phyloP scores from a whole-genome alignment of 768 basidiomycete genomes.

The Infundibulicybe gibba region DNA sequence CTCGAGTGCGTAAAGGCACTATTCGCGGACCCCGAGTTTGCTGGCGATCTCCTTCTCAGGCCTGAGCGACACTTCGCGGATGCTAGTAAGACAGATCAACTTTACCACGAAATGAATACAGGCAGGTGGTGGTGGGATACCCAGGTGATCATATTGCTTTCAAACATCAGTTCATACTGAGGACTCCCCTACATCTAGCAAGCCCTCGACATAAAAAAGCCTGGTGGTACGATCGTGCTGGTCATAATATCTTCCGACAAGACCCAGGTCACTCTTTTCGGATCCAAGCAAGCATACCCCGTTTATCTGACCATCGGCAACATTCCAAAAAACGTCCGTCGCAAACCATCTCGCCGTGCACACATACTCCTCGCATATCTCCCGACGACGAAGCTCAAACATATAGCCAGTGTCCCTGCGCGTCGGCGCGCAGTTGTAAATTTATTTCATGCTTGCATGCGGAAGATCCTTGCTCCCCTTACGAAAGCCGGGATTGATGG shows the following conservation, averaged over 20 bases:
- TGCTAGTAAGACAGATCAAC: slow-evolving; percentile 15
- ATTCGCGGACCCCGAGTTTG: slow-evolving; percentile 25
- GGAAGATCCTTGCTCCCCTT: slow-evolving; percentile 23
- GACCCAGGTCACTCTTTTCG: slow-evolving; percentile 31
- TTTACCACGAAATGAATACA: slow-evolving; percentile 31
- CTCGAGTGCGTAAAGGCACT: slow-evolving; percentile 26
- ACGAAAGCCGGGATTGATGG: slow-evolving; percentile 17
- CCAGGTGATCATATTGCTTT: slow-evolving; percentile 24
- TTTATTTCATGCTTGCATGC: slow-evolving; percentile 33
- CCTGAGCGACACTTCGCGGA: slow-evolving; percentile 30
- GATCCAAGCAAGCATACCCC: slow-evolving; percentile 35
- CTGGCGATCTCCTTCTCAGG: slow-evolving; percentile 15
- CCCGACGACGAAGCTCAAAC: slow-evolving; percentile 28
- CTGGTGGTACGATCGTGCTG: slow-evolving; percentile 26
- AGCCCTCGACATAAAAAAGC: slow-evolving; percentile 8
- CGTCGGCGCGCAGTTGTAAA: slow-evolving; percentile 22
- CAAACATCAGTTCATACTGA: background rate
- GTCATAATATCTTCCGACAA: slow-evolving; percentile 40
- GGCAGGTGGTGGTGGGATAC: slow-evolving; percentile 43
- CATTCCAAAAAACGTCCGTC: slow-evolving; percentile 24
- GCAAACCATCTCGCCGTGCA: slow-evolving; percentile 25
- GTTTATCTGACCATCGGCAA: slow-evolving; percentile 41
- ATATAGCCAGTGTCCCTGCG: slow-evolving; percentile 22
- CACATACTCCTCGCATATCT: slow-evolving; percentile 38
- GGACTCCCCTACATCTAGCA: slow-evolving; percentile 4